Evolutionary conservation across 306 rosid genomes (phyloP), one percentile per base, ranked within the genome.

Genomic region (Mimosa pudica): DNA sequence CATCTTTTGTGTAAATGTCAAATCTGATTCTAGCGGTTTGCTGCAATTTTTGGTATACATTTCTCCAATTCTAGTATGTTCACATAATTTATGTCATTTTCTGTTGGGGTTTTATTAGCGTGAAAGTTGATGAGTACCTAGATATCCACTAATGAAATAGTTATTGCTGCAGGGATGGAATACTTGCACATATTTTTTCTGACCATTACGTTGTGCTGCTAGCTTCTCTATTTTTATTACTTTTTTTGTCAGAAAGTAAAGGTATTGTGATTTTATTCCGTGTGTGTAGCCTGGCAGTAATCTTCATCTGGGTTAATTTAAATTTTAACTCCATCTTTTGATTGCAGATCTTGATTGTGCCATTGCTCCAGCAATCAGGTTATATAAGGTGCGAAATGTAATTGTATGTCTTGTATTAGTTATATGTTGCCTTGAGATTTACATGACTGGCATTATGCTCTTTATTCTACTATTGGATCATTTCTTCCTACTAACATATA

Each of bases 301-400:
- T 80, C 33, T 81, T 77, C 70, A 48, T 49, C 66, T 30, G 32
- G 47, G 62, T 75, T 48, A 64, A 32, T 75, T 46, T 44, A 12
- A 17, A 47, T 68, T 74, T 81, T 78, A 41, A 77, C 48, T 76
- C 49, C 41, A 69, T 47, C 75, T 78, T 83, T 81, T 74, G 79
- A 38, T 73, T 89, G 81, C 87, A 91, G 98, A 93, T 88, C 90
- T 91, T 79, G 92, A 93, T 85, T 77, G 79, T 84, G 60, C 38
- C 35, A 70, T 86, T 16, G 71, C 82, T 80, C 86, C 84, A 80
- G 72, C 81, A 69, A 82, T 82, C 66, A 86, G 89, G 60, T 68
- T 80, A 68, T 68, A 54, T 77, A 82, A 85, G 81, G 82, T 47
- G 70, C 75, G 64, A 76, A 80, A 79, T 78, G 82, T 55, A 73